A percentile compares a stretch with the other conserved stretches of the same genome.
phyloP scores from a whole-genome alignment of 1,139 yeast species.

The Hanseniaspora sp. region DNA sequence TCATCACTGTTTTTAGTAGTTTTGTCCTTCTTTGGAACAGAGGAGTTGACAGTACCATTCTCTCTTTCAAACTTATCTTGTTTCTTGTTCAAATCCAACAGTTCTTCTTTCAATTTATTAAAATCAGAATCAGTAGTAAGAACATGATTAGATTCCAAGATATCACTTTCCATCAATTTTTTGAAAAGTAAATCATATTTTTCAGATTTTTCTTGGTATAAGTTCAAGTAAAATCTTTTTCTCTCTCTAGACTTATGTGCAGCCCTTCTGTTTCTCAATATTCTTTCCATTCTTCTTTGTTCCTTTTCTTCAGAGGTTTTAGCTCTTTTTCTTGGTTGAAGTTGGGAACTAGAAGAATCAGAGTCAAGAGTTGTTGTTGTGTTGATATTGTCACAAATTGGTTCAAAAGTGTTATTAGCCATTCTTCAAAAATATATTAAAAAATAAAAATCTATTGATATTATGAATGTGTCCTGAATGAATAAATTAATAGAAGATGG shows the following conservation, averaged over 20 bases:
- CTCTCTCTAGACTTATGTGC: conserved; percentile 96
- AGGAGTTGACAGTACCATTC: conserved; percentile 9
- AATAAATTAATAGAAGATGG: neutral
- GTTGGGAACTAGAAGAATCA: conserved; percentile 28
- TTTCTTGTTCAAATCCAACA: neutral
- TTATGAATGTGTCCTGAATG: neutral
- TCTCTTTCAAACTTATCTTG: conserved; percentile 8
- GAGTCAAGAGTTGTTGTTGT: neutral
- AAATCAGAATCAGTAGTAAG: neutral
- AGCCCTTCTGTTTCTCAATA: conserved; percentile 86
- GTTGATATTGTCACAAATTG: neutral
- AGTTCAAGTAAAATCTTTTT: conserved; percentile 85
- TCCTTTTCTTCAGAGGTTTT: conserved; percentile 95
- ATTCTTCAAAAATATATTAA: neutral
- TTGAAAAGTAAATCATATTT: conserved; percentile 23
- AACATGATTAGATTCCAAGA: conserved; percentile 19
- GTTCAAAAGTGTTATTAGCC: neutral
- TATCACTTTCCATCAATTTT: conserved; percentile 22
- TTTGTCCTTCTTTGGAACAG: conserved; percentile 1
- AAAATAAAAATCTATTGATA: neutral
- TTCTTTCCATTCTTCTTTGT: conserved; percentile 86
- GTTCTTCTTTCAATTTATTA: neutral
- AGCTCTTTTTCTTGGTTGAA: conserved; percentile 94
- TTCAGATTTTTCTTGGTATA: conserved; percentile 44
- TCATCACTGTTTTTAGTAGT: neutral